Evolutionary conservation across 495 filamentous ascomycete species (phyloP).

Genomic region (Podospora fimiseda): DNA sequence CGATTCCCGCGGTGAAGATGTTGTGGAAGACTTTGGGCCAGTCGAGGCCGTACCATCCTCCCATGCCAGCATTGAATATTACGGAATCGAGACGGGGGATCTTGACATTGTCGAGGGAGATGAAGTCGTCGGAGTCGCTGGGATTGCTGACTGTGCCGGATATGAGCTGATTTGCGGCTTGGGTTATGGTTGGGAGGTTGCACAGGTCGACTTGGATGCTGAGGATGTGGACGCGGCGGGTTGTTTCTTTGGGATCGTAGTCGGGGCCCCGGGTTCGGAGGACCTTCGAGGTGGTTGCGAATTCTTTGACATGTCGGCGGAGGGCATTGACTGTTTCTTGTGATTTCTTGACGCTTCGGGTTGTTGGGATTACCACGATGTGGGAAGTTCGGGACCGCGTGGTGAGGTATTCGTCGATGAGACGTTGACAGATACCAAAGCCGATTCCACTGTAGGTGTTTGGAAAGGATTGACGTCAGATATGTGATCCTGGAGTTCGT

Average conservation of each 20-base stretch:
- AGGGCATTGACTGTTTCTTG: constrained; percentile 51
- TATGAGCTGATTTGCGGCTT: constrained; percentile 40
- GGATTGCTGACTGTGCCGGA: constrained; percentile 45
- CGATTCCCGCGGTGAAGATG: constrained; percentile 54
- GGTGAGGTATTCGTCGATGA: constrained; percentile 84
- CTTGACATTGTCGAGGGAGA: constrained; percentile 36
- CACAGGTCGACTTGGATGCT: constrained; percentile 53
- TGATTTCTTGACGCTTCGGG: constrained; percentile 55
- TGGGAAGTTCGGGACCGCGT: constrained; percentile 55
- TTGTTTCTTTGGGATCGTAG: constrained; percentile 39
- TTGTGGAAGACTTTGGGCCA: constrained; percentile 58
- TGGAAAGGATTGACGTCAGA: constrained; percentile 7
- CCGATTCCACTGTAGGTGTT: constrained; percentile 89
- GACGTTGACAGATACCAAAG: constrained; percentile 74
- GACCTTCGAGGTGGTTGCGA: constrained; percentile 31
- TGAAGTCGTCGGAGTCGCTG: constrained; percentile 25
- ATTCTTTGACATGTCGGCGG: constrained; percentile 43
- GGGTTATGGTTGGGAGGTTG: constrained; percentile 43
- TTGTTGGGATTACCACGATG: constrained; percentile 61
- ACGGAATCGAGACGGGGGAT: constrained; percentile 71
- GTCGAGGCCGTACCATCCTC: constrained; percentile 75
- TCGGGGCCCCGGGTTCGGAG: constrained; percentile 34
- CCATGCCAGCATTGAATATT: constrained; percentile 83
- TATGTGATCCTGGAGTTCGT: not conserved
- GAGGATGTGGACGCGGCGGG: constrained; percentile 48